Conservation (phyloP, 768 basidiomycete genomes). For the Trametes elegans region DNA sequence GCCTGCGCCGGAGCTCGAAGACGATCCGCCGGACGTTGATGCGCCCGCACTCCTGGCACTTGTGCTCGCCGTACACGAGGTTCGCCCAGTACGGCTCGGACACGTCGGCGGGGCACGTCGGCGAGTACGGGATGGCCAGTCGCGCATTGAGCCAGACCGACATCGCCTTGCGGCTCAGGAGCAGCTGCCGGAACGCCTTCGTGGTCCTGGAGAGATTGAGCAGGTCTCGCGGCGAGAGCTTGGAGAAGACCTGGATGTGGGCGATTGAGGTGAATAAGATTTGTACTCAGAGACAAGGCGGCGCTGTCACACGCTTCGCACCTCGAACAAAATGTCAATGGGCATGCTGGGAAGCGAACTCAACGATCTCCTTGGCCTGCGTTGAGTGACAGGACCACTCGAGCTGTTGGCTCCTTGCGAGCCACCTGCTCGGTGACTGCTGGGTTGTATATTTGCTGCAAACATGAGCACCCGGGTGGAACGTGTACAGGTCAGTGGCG, state of each 20-base stretch:
- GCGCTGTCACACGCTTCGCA: too few species aligned
- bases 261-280: neutral
- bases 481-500: too few species aligned
- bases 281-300: neutral
- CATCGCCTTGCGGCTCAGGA: slow-evolving; percentile 4
- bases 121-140: neutral
- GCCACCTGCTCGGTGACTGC: too few species aligned
- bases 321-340: slow-evolving; percentile 13
- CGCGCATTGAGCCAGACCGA: slow-evolving; percentile 9
- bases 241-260: slow-evolving; percentile 6
- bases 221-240: slow-evolving; percentile 12
- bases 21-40: neutral
- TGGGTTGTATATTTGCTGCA: too few species aligned
- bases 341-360: slow-evolving; percentile 10
- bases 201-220: slow-evolving; percentile 9
- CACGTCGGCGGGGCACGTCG: slow-evolving; percentile 7
- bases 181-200: slow-evolving; percentile 13
- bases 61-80: slow-evolving; percentile 1
- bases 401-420: too few species aligned
- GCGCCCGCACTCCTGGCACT: neutral
- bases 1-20: neutral
- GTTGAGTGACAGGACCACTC: too few species aligned
- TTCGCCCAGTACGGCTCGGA: slow-evolving; percentile 16
- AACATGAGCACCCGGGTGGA: too few species aligned
- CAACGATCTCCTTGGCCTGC: too few species aligned